phyloP scores from a whole-genome alignment of 2,329 filamentous ascomycete species.

The Leptographium wingfieldii region DNA sequence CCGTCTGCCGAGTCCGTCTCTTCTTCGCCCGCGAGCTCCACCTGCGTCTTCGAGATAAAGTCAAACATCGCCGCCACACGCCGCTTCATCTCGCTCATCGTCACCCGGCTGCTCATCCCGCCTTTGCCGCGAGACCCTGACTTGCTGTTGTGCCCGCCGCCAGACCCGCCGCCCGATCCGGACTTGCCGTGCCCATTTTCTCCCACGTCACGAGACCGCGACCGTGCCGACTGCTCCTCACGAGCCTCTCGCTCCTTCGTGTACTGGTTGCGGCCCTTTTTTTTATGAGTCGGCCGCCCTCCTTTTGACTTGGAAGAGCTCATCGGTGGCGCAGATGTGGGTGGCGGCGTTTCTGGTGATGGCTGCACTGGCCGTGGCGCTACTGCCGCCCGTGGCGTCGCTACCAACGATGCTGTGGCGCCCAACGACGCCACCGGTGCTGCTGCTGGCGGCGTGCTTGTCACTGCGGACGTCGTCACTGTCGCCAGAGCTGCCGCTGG shows the following conservation, averaged over 20 bases:
- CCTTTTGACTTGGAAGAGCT: slow-evolving; percentile 47
- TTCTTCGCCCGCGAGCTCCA: slow-evolving; percentile 63
- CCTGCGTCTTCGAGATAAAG: slow-evolving; percentile 78
- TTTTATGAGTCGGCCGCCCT: slow-evolving; percentile 49
- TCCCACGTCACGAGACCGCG: slow-evolving; percentile 38
- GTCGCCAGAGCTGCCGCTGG: background rate
- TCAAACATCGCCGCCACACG: slow-evolving; percentile 75
- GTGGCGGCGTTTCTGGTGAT: slow-evolving; percentile 34
- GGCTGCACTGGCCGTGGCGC: slow-evolving; percentile 33
- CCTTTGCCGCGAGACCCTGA: slow-evolving; percentile 39
- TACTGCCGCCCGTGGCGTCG: slow-evolving; percentile 12
- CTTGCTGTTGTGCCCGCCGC: slow-evolving; percentile 26
- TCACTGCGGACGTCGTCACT: background rate
- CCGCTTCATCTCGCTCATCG: slow-evolving; percentile 78
- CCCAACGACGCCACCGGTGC: slow-evolving; percentile 6
- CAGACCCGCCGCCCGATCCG: slow-evolving; percentile 17
- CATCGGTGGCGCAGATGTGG: slow-evolving; percentile 24
- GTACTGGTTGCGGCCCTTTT: slow-evolving; percentile 69
- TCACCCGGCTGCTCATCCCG: slow-evolving; percentile 54
- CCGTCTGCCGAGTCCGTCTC: background rate
- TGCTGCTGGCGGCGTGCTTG: background rate
- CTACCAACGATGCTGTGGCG: slow-evolving; percentile 13
- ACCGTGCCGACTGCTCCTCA: slow-evolving; percentile 43
- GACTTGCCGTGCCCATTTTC: slow-evolving; percentile 25
- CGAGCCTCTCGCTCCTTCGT: slow-evolving; percentile 58